These are phyloP conservation scores for Leccinum boreale DNA, from an alignment of 768 basidiomycete species.

Conservation along the genomic window DNA sequence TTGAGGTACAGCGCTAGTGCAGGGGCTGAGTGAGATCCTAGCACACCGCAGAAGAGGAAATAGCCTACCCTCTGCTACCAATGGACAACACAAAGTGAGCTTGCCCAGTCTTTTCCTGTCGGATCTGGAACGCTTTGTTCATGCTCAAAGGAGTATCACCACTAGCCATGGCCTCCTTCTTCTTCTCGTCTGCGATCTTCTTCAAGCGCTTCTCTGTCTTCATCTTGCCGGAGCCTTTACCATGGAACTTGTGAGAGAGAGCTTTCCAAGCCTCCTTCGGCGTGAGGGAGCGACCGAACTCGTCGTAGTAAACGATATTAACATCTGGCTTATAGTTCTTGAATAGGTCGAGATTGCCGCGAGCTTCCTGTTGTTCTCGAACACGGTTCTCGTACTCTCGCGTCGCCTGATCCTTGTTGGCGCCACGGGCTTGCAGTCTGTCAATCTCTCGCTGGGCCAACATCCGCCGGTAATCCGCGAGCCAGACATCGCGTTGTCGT, in stretches of 20 bases:
- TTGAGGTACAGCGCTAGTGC: slow-evolving; percentile 78
- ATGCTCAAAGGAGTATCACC: slow-evolving; percentile 96
- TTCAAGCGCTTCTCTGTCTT: slow-evolving; percentile 96
- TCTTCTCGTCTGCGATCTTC: slow-evolving; percentile 97
- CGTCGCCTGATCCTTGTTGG: slow-evolving; percentile 86
- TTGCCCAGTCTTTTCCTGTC: slow-evolving; percentile 92
- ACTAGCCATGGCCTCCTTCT: slow-evolving; percentile 89
- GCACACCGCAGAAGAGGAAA: not conserved
- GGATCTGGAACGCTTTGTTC: slow-evolving; percentile 88
- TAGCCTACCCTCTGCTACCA: slow-evolving; percentile 81
- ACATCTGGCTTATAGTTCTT: slow-evolving; percentile 96
- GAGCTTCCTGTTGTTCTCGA: slow-evolving; percentile 88
- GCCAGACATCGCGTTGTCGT: slow-evolving; percentile 83
- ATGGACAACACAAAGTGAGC: slow-evolving; percentile 96
- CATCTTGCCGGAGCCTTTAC: slow-evolving; percentile 93
- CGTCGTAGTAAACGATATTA: slow-evolving; percentile 95
- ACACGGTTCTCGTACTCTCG: slow-evolving; percentile 92
- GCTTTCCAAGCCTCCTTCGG: slow-evolving; percentile 99
- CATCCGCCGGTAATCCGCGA: slow-evolving; percentile 77
- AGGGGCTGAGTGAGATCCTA: slow-evolving; percentile 2
- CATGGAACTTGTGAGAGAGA: slow-evolving; percentile 96
- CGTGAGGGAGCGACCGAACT: slow-evolving; percentile 83
- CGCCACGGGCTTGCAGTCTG: slow-evolving; percentile 68
- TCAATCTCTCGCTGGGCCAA: slow-evolving; percentile 81
- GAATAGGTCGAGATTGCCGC: slow-evolving; percentile 76